phyloP scores from a whole-genome alignment of 73 alveolate species.

The Paramecium primaurelia region DNA sequence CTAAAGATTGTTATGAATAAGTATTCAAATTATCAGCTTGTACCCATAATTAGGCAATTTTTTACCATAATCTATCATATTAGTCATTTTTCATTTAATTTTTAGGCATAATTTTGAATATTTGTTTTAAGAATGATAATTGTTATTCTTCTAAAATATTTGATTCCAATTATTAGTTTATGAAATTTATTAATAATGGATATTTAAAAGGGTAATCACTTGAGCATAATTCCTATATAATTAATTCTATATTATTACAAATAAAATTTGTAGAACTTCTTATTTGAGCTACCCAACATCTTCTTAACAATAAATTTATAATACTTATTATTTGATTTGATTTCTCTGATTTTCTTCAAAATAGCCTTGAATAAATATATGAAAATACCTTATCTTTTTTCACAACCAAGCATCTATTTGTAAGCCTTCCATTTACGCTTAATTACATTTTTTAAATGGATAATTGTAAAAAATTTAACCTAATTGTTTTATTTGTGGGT shows the following conservation, averaged over 20 bases:
- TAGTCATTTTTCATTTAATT: neutral
- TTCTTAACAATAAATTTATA: neutral
- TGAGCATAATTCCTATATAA: neutral
- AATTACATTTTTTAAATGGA: neutral
- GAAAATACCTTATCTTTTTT: neutral
- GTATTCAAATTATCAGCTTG: neutral
- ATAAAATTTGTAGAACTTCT: neutral
- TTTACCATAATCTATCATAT: neutral
- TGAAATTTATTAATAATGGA: neutral
- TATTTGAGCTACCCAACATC: neutral
- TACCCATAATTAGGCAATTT: neutral
- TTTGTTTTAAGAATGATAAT: neutral
- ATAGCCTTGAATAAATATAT: neutral
- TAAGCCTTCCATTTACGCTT: neutral
- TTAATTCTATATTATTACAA: neutral
- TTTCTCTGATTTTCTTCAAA: neutral
- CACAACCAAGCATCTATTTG: neutral
- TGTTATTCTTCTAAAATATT: neutral
- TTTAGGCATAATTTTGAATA: neutral
- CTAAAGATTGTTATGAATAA: neutral
- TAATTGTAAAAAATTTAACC: neutral
- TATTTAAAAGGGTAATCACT: neutral
- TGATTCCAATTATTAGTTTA: neutral
- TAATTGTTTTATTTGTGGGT: neutral
- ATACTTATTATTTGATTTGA: neutral